A percentile compares a stretch with the other conserved stretches of the same genome.
Evolutionary conservation across 2,329 filamentous ascomycete species (phyloP).

Genomic region (Colletotrichum liaoningense): DNA sequence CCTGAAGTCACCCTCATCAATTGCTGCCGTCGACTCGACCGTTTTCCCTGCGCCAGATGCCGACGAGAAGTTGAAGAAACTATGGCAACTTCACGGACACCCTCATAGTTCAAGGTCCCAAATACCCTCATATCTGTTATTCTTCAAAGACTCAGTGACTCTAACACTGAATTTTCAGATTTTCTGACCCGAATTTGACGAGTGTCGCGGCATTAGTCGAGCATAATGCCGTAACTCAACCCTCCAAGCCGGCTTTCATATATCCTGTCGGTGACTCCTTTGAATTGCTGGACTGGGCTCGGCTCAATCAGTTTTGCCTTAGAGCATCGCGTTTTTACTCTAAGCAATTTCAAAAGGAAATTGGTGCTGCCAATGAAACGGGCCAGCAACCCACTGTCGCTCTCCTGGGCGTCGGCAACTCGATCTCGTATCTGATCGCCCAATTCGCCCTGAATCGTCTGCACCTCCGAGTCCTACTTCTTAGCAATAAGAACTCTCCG

Average conservation of each 20-base stretch:
- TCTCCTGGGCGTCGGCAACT: conserved; percentile 7
- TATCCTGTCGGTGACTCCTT: conserved; percentile 4
- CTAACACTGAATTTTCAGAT: neutral
- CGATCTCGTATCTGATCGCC: conserved; percentile 16
- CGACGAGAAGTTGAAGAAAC: neutral
- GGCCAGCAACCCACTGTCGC: conserved; percentile 17
- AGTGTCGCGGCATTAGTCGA: conserved; percentile 13
- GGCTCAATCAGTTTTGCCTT: neutral
- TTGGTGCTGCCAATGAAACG: neutral
- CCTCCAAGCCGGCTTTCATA: conserved; percentile 16
- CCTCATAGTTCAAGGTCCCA: conserved; percentile 16
- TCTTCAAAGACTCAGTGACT: no score
- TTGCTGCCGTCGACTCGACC: neutral
- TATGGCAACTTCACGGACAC: conserved; percentile 22
- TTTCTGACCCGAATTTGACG: conserved; percentile 11
- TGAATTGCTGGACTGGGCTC: conserved; percentile 3
- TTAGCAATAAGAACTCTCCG: conserved; percentile 27
- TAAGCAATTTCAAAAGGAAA: neutral
- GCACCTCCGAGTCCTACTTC: neutral
- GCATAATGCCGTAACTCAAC: conserved; percentile 15
- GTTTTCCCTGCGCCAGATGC: conserved; percentile 15
- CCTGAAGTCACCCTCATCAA: neutral
- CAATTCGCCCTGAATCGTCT: conserved; percentile 20
- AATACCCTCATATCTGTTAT: neutral
- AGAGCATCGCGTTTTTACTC: conserved; percentile 4